Base-by-base conservation (phyloP, 495 filamentous ascomycete species). In the Aspergillus panamensis region DNA sequence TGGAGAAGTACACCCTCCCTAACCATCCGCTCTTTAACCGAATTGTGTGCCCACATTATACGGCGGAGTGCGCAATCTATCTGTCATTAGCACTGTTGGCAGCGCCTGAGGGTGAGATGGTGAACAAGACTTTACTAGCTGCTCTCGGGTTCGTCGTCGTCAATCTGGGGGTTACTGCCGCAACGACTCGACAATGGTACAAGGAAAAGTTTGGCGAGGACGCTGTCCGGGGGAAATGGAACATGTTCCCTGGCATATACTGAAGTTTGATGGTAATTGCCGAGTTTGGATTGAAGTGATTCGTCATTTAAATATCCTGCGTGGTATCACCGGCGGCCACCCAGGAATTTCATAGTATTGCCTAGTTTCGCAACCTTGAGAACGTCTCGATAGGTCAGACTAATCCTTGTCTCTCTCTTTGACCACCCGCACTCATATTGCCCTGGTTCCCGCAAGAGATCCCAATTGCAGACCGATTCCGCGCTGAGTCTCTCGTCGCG, bases 351-450 rank as follows among this genome's bases (percentile, higher is more conserved):
- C 55, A 89, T 69, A 56, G 82, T 86, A 69, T 77, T 82, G 25
- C 87, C 87, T 37, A 95, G 67, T 53, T 87, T 90, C 5, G 86
- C 87, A 45, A 96, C 91, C 68, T 88, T 93, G 55, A 91, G 74
- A 43, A 97, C 95, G 74, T 97, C 94, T 53, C 95, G 82, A 78
- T 91, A 97, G 8, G 94, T 98, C 61, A 97, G 76, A 70, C 93
- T 97, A 25, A 85, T 83, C 66, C 94, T 82, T 3, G 82, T 89
- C 61, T 75, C 70, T 51, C 94, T 82, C 62, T 80, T 63, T 61
- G 81, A 85, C 48, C 69, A 72, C 2, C 90, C 91, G 20, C 68
- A 67, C 33, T 64, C 60, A 66, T 86, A 90, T n/a, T 43, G 55
- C 13, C 78, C 73, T 16, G 74, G 73, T 32, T 88, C 80, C 14